Evolutionary conservation across 768 basidiomycete genomes (phyloP).

Genomic region (Candolleomyces eurysporus): DNA sequence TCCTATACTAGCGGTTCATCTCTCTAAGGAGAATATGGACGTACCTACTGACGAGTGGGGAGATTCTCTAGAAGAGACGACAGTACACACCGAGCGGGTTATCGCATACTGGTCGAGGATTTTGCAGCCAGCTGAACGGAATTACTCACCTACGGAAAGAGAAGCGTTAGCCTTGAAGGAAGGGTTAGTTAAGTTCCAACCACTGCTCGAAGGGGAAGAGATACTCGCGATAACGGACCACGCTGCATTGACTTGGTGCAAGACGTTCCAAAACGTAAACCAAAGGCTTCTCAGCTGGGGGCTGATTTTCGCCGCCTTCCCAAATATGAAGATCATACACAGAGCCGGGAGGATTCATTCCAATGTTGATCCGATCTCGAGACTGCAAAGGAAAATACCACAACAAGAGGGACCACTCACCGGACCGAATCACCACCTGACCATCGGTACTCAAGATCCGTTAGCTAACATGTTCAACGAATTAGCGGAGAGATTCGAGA

Average conservation of each 20-base stretch:
- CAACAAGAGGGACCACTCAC: slow-evolving; percentile 15
- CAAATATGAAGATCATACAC: slow-evolving; percentile 32
- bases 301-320: slow-evolving; percentile 33
- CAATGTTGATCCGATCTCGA: slow-evolving; percentile 38
- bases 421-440: background rate
- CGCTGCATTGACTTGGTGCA: slow-evolving; percentile 33
- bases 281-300: slow-evolving; percentile 34
- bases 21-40: slow-evolving; percentile 18
- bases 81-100: slow-evolving; percentile 19
- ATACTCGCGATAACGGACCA: slow-evolving; percentile 29
- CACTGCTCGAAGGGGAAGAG: slow-evolving; percentile 31
- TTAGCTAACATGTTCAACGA: background rate
- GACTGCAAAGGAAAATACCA: slow-evolving; percentile 22
- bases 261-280: slow-evolving; percentile 36
- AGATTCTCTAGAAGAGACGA: slow-evolving; percentile 25
- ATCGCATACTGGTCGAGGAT: background rate
- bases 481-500: background rate
- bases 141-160: slow-evolving; percentile 36
- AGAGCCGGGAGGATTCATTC: slow-evolving; percentile 35
- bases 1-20: slow-evolving; percentile 19
- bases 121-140: slow-evolving; percentile 24
- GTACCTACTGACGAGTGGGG: slow-evolving; percentile 20
- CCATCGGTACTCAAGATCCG: background rate
- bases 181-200: slow-evolving; percentile 35
- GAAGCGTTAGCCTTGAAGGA: slow-evolving; percentile 39